phyloP scores from a whole-genome alignment of 352 stramenopile genomes.

The Phytophthora constricta region DNA sequence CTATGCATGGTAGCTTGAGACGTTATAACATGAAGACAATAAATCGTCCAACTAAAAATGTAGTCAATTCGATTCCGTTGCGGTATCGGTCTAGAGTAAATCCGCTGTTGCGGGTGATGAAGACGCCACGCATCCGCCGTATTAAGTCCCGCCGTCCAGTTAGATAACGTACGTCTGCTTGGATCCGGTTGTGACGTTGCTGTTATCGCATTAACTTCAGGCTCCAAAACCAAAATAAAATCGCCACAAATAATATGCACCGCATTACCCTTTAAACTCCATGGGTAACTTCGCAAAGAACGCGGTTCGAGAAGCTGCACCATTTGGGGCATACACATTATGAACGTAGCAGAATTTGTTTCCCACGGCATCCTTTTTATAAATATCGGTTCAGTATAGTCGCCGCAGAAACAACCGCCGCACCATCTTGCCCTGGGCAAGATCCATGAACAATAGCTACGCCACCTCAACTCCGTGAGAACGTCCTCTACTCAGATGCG shows the following conservation, averaged over 20 bases:
- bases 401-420: neutral
- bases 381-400: neutral
- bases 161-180: neutral
- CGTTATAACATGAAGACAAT: neutral
- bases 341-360: constrained; percentile 5
- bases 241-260: constrained; percentile 14
- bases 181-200: neutral
- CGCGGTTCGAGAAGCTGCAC: neutral
- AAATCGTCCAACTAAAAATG: neutral
- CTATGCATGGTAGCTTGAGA: neutral
- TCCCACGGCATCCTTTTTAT: neutral
- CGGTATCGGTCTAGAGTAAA: neutral
- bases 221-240: constrained; percentile 15
- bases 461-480: constrained; percentile 2
- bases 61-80: constrained; percentile 1
- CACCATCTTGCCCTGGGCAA: neutral
- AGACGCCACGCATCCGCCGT: constrained; percentile 1
- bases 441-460: constrained; percentile 13
- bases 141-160: neutral
- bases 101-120: neutral
- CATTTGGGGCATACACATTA: constrained; percentile 16
- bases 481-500: neutral
- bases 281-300: constrained; percentile 5
- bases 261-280: neutral
- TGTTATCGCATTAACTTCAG: neutral